Evolutionary conservation across 495 filamentous ascomycete genomes (phyloP).

Genomic region (Penicillium paradoxum): DNA sequence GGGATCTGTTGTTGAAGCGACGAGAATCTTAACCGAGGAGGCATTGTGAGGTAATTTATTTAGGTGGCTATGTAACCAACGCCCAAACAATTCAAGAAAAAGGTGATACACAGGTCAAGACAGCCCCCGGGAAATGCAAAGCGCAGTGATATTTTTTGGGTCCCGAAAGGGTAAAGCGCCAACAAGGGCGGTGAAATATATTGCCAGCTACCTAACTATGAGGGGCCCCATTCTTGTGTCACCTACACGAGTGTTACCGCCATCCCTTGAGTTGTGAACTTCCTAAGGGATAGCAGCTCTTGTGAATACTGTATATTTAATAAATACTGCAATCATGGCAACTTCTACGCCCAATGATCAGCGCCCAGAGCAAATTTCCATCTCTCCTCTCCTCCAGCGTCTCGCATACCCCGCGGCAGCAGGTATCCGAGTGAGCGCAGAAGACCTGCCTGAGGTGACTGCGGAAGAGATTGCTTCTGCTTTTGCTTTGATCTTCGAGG

Average conservation of each 20-base stretch:
- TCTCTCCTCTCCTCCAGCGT: conserved; percentile 73
- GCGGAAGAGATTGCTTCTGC: conserved; percentile 82
- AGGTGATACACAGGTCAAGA: conserved; percentile 19
- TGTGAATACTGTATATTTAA: neutral
- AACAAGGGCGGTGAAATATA: conserved; percentile 10
- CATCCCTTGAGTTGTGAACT: neutral
- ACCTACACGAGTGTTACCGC: neutral
- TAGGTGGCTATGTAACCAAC: conserved; percentile 1
- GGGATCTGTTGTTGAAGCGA: conserved; percentile 32
- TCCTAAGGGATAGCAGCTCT: neutral
- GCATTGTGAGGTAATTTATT: conserved; percentile 33
- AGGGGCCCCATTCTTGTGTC: conserved; percentile 10
- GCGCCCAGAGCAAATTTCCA: conserved; percentile 53
- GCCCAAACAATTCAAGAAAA: conserved; percentile 1
- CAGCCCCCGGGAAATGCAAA: conserved; percentile 12
- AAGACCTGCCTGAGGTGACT: conserved; percentile 75
- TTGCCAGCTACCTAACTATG: conserved; percentile 17
- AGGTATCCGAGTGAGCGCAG: conserved; percentile 54
- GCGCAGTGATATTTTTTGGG: conserved; percentile 27
- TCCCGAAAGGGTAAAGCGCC: conserved; percentile 14
- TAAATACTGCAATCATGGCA: neutral
- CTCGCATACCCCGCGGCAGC: conserved; percentile 63
- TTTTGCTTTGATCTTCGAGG: conserved; percentile 82
- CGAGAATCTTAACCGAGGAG: conserved; percentile 41
- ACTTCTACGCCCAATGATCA: conserved; percentile 21